Evolutionary conservation across 139 green algal species (phyloP), one percentile per base, ranked within the genome.

Genomic region (Chlorella sorokiniana): DNA sequence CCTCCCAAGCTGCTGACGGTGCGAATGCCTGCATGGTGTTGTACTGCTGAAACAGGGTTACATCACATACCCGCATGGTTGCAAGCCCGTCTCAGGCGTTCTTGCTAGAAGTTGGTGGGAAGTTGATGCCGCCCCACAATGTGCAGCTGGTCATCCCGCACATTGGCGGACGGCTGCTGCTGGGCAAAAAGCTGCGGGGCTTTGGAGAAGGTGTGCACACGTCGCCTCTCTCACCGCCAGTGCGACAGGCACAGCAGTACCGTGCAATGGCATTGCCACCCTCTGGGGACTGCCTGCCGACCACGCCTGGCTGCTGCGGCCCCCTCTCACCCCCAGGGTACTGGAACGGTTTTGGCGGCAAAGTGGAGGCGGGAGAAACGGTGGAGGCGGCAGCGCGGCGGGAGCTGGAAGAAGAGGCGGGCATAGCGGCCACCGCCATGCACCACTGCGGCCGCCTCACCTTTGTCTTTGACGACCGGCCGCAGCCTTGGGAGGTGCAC

Each of bases 171-270:
- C 75, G 79, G 1, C 48, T 93, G 22, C 73, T 93, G 42, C 85
- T 93, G n/a, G 90, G 90, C 3, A 70, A 70, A 0, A 93, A 93
- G 85, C 91, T 91, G 59, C 85, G 85, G 0, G 90, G 90, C 27
- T 93, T 93, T 76, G 90, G 90, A 0, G 51, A 67, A 31, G 87
- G 48, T 59, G 48, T 59, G 11, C 11, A 59, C 48, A 59, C 14
- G 11, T 59, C 14, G 48, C 16, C 48, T 59, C 11, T 59, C 16
- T 59, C n/a, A n/a, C n/a, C n/a, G n/a, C n/a, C n/a, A n/a, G n/a
- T n/a, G n/a, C n/a, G n/a, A n/a, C n/a, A n/a, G n/a, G n/a, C n/a
- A n/a, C n/a, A n/a, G n/a, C n/a, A n/a, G n/a, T n/a, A n/a, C n/a
- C n/a, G n/a, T n/a, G n/a, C n/a, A n/a, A n/a, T n/a, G n/a, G n/a